These are phyloP conservation scores for Thalassiosira allenii DNA, from an alignment of 352 stramenopile genomes.

Conservation along the genomic window DNA sequence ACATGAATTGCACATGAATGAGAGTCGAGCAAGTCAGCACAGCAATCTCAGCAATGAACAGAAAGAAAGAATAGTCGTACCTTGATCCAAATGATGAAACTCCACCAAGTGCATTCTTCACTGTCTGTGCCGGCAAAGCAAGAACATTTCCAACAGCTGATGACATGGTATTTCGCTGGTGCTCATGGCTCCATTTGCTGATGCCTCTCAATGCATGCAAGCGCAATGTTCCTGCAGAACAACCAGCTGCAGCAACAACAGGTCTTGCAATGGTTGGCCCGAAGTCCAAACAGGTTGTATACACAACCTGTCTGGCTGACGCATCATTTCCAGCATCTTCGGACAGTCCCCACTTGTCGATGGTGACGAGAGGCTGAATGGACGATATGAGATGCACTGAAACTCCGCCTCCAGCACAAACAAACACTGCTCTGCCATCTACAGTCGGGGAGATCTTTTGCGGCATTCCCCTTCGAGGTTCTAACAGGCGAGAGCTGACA, in stretches of 20 bases:
- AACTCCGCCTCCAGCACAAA: conserved; percentile 79
- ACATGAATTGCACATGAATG: too few species aligned
- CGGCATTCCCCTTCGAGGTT: conserved; percentile 72
- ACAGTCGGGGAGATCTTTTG: conserved; percentile 76
- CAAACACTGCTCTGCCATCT: conserved; percentile 81
- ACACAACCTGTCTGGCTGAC: conserved; percentile 47
- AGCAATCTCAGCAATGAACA: too few species aligned
- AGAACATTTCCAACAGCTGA: conserved; percentile 80
- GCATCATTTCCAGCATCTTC: conserved; percentile 60
- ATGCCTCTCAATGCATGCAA: conserved; percentile 85
- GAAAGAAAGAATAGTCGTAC: too few species aligned
- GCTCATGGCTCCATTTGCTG: conserved; percentile 79
- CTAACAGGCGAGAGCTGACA: conserved; percentile 74
- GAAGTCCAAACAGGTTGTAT: conserved; percentile 85
- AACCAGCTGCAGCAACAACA: conserved; percentile 83
- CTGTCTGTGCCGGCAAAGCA: conserved; percentile 67
- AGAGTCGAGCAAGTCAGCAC: too few species aligned
- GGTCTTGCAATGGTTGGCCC: conserved; percentile 81
- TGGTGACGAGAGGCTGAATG: conserved; percentile 74
- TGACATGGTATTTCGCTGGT: conserved; percentile 72
- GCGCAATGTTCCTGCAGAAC: conserved; percentile 76
- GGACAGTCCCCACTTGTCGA: conserved; percentile 84
- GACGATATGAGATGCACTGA: conserved; percentile 83
- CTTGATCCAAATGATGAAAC: conserved; percentile 72
- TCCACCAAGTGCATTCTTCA: conserved; percentile 80